Evolutionary conservation across 2,329 filamentous ascomycete species (phyloP).

Genomic region (Rutstroemia sp.): DNA sequence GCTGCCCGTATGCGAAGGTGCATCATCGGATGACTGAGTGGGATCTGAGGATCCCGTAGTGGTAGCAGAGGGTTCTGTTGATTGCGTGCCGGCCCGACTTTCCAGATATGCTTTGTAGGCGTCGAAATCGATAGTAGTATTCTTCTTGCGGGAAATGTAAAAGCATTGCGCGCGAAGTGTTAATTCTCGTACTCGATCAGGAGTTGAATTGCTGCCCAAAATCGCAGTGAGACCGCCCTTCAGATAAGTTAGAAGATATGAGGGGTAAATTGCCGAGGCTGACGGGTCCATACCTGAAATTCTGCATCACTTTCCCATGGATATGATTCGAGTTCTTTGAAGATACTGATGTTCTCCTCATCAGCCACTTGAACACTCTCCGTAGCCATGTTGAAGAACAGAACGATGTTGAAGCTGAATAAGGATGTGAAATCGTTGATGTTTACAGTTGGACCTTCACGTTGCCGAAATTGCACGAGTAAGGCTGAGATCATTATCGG

Average conservation of each 20-base stretch:
- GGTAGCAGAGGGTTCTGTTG: slow-evolving; percentile 6
- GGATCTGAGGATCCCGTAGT: neutral
- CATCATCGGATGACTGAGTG: neutral
- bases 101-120: slow-evolving; percentile 58
- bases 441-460: too few relatives aligned
- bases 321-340: slow-evolving; percentile 56
- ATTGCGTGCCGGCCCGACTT: slow-evolving; percentile 4
- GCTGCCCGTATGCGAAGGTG: slow-evolving; percentile 6
- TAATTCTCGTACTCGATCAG: slow-evolving; percentile 47
- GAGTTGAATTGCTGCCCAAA: slow-evolving; percentile 47
- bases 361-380: neutral
- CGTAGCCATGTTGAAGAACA: neutral
- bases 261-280: slow-evolving; percentile 14
- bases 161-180: slow-evolving; percentile 62
- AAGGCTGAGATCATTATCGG: neutral
- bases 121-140: slow-evolving; percentile 54
- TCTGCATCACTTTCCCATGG: slow-evolving; percentile 60
- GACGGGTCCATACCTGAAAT: slow-evolving; percentile 47
- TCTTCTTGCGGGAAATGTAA: slow-evolving; percentile 48
- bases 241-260: neutral
- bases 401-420: neutral
- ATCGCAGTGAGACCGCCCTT: slow-evolving; percentile 57
- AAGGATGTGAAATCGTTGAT: neutral
- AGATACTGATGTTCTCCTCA: slow-evolving; percentile 33
- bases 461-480: neutral